These are phyloP conservation scores for Mycosarcoma maydis DNA, from an alignment of 1,284 basidiomycete genomes.

Conservation along the genomic window DNA sequence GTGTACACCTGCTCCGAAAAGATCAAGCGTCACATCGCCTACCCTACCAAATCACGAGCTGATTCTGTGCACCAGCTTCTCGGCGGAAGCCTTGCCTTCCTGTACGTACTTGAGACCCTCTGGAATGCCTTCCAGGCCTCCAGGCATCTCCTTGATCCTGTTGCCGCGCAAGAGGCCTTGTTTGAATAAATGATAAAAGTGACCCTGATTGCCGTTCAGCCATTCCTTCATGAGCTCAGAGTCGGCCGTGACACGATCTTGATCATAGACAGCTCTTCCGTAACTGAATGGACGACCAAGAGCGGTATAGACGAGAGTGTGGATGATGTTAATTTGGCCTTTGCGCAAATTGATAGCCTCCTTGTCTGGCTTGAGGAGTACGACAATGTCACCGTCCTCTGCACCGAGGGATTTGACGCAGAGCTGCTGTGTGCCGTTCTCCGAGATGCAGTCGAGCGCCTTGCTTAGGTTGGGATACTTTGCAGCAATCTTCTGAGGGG, in stretches of 20 bases:
- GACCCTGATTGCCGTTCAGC: constrained; percentile 47
- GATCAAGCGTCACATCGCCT: no score
- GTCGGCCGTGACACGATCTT: constrained; percentile 37
- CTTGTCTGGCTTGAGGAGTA: constrained; percentile 55
- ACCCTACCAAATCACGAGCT: no score
- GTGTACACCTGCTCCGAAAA: no score
- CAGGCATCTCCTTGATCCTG: constrained; percentile 49
- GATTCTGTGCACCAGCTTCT: constrained; percentile 59
- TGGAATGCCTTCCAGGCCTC: constrained; percentile 48
- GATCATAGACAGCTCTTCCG: constrained; percentile 43
- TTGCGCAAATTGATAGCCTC: constrained; percentile 52
- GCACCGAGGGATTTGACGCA: constrained; percentile 48
- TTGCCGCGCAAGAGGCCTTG: constrained; percentile 52
- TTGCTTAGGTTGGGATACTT: constrained; percentile 57
- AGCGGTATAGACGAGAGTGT: constrained; percentile 56
- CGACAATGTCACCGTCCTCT: constrained; percentile 49
- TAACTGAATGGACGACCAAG: constrained; percentile 52
- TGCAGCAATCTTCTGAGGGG: constrained; percentile 53
- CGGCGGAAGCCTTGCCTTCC: constrained; percentile 54
- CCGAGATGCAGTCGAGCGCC: constrained; percentile 62
- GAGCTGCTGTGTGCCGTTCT: constrained; percentile 58
- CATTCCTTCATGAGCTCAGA: constrained; percentile 38
- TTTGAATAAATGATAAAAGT: constrained; percentile 47
- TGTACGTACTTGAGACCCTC: constrained; percentile 56
- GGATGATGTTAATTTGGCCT: constrained; percentile 54